Percentiles rank a stretch among this genome's conserved stretches.
These are phyloP conservation scores for Fagopyrum esculentum DNA, from an alignment of 148 eudicot genomes.

Conservation along the genomic window DNA sequence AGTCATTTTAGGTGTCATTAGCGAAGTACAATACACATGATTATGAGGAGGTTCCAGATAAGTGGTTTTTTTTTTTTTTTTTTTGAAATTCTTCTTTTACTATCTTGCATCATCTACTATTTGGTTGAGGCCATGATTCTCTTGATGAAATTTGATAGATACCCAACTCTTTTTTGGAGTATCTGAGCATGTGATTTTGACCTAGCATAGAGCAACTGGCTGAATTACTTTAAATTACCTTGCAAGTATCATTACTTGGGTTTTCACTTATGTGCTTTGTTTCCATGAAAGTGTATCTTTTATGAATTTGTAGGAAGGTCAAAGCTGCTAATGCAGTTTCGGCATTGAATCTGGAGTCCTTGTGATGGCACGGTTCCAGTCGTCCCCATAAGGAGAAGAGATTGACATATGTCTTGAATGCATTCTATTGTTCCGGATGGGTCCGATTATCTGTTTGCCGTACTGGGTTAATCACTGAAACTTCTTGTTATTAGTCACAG, in stretches of 20 bases:
- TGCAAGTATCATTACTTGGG: neutral
- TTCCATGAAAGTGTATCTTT: neutral
- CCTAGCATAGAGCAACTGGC: neutral
- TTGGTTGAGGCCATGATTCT: neutral
- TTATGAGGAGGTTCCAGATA: neutral
- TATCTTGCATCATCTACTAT: neutral
- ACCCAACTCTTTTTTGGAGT: neutral
- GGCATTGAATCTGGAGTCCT: conserved; percentile 25
- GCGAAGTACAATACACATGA: no score
- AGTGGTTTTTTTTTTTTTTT: no score
- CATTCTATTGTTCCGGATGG: conserved; percentile 41
- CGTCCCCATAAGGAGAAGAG: conserved; percentile 94
- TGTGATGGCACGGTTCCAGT: conserved; percentile 66
- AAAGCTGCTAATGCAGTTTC: neutral
- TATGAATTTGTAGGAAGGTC: conserved; percentile 2
- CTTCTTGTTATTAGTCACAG: neutral
- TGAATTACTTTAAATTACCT: neutral
- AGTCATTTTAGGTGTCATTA: no score
- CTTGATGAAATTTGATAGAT: neutral
- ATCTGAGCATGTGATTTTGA: neutral
- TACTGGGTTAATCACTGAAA: conserved; percentile 63
- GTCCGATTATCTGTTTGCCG: conserved; percentile 54
- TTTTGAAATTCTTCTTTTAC: neutral
- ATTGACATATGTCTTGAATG: conserved; percentile 72
- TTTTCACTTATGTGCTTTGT: neutral